Evolutionary conservation across 164 flowering plant species (phyloP).

Genomic region (Cinnamomum chago): DNA sequence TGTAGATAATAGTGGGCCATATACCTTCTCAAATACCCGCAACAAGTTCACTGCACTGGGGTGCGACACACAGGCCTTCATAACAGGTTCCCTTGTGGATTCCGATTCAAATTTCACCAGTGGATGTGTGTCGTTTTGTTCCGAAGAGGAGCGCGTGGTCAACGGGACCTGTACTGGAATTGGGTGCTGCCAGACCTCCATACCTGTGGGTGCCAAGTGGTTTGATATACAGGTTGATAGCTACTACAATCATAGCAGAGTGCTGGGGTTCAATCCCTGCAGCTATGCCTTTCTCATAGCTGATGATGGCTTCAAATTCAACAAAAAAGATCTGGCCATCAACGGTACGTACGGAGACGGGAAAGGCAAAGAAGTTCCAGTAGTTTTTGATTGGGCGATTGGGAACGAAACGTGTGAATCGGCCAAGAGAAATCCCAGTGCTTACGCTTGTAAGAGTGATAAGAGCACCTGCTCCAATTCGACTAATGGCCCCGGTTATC

Average conservation of each 20-base stretch:
- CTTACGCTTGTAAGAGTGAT: not conserved
- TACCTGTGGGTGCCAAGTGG: not conserved
- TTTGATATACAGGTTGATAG: not conserved
- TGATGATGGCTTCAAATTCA: not conserved
- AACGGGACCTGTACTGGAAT: not conserved
- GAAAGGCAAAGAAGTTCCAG: not conserved
- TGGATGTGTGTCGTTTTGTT: slow-evolving; percentile 8
- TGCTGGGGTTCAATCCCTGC: not conserved
- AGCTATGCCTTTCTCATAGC: not conserved
- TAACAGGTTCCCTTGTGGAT: not conserved
- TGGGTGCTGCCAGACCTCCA: slow-evolving; percentile 2
- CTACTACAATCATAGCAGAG: not conserved
- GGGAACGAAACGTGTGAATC: not conserved
- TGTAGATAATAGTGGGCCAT: not conserved
- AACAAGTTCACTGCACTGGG: slow-evolving; percentile 9
- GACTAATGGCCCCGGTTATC: not conserved
- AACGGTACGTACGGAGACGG: not conserved
- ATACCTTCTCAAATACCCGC: not conserved
- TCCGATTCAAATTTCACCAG: not conserved
- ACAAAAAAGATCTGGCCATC: not conserved
- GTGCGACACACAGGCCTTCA: not conserved
- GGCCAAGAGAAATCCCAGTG: not conserved
- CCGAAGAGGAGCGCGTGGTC: not conserved
- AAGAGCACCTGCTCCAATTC: not conserved
- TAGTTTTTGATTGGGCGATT: not conserved